Evolutionary conservation across 345 rosid species (phyloP), one percentile per base, ranked within the genome.

Genomic region (Litchi chinensis): DNA sequence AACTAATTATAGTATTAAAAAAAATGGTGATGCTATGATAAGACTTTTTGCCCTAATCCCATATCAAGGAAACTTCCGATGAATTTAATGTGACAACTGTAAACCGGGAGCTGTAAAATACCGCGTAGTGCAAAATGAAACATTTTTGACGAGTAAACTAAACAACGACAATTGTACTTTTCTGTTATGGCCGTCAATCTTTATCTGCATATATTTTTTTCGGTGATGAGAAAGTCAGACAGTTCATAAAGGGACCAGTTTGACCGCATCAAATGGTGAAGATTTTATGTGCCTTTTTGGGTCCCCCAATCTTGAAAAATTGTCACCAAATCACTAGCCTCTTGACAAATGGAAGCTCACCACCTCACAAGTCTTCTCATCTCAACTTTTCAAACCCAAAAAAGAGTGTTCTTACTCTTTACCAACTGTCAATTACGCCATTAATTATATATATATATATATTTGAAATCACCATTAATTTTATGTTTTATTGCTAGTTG

Each of bases 291-390:
- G 70, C 28, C 1, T 18, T 6, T 13, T 75, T 48, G 48, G 78
- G 78, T 7, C 48, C 71, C 71, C 5, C 52, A 21, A 48, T 4
- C 24, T 76, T 76, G 78, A 76, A 48, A 66, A 65, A 37, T 50
- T 50, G 71, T 21, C 3, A 40, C 40, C 41, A 40, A 24, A 57
- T 16, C 26, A 15, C 41, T 22, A 21, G 4, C 18, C 19, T 22
- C 11, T 56, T 40, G 67, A 5, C 67, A 76, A 68, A 67, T 67
- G 16, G 19, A 2, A 22, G 66, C 28, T 39, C 56, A 41, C 8
- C 67, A 68, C 64, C 32, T 8, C 12, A 76, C 52, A 76, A 66
- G 48, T 21, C 50, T 37, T 65, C 10, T 6, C 2, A 28, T 19
- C 50, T 9, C 16, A 40, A n/a, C n/a, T 13, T 68, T 76, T 67